Evolutionary conservation across 805 yeast genomes (phyloP).

Genomic region (Candida khao-thaluensis): DNA sequence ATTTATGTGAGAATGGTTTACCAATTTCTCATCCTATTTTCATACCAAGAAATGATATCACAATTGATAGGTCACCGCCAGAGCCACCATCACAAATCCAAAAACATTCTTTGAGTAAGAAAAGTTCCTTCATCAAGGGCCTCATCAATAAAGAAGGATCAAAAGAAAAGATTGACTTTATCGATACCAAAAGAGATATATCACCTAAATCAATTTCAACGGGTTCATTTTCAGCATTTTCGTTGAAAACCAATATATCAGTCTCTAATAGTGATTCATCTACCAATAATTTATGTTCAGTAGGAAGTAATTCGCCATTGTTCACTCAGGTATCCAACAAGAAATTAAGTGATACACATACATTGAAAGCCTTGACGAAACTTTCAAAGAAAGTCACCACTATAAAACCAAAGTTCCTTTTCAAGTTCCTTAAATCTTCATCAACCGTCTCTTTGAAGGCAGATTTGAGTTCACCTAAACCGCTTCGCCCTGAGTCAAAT

Average conservation of each 20-base stretch:
- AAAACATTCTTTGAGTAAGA: not conserved
- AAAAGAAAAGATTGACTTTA: not conserved
- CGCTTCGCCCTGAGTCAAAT: not conserved
- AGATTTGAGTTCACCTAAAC: not conserved
- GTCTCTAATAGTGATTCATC: not conserved
- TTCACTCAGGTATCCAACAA: not conserved
- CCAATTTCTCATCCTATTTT: constrained; percentile 4
- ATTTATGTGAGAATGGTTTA: not conserved
- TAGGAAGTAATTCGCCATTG: not conserved
- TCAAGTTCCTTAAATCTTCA: constrained; percentile 1
- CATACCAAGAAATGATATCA: constrained; percentile 1
- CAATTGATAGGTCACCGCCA: constrained; percentile 4
- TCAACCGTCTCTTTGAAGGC: not conserved
- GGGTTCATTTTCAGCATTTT: not conserved
- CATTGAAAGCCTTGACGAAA: not conserved
- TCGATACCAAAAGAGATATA: no score
- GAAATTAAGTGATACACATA: not conserved
- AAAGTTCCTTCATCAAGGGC: not conserved
- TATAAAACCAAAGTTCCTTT: not conserved
- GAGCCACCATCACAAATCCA: not conserved
- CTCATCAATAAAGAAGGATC: not conserved
- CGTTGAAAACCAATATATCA: not conserved
- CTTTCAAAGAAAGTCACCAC: not conserved
- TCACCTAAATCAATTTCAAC: not conserved
- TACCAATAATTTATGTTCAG: not conserved